Base-by-base conservation (phyloP, 306 rosid genomes). In the Dryas octopetala region DNA sequence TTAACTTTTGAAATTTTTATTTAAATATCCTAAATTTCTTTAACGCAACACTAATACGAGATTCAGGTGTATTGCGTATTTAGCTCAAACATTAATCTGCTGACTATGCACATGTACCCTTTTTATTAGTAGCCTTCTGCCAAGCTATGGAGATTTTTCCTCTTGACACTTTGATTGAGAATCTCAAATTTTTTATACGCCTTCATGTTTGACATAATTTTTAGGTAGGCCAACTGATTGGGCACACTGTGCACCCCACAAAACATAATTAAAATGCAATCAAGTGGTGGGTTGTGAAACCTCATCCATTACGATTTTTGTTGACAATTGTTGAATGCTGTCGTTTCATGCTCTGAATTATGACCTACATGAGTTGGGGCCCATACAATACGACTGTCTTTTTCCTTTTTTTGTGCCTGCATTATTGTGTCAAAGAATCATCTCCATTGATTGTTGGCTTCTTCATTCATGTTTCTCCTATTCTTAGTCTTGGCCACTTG, bases 391-490 rank as follows among this genome's bases (percentile, higher is more conserved):
- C 16, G 48, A 62, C 12, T 3, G 68, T 15, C 49, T 40, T 15
- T 23, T 23, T 23, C 0, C 23, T 23, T 23, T 23, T 23, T 62
- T 62, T 62, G 46, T 63, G 67, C 23, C 6, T 41, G 68, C 50
- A 41, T 64, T 41, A 43, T 32, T 32, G 3, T 64, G 32, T 64
- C 50, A 43, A 64, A 7, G 12, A 41, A 41, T 64, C 68, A 64
- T 43, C 68, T 44, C 28, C 68, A 49, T 41, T 63, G 26, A 15
- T 64, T 64, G n/a, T 64, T 64, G n/a, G 51, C 68, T 64, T 64
- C 68, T 64, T 40, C 47, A 41, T 40, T 62, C 67, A 62, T 62
- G 5, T 28, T 60, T 40, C 44, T 5, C 41, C 48, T 62, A 1
- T 32, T 32, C 38, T 32, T 32, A 0, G 38, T 32, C 38, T 32